Conservation (phyloP, 2,329 filamentous ascomycete genomes). For the Cryphonectria naterciae region DNA sequence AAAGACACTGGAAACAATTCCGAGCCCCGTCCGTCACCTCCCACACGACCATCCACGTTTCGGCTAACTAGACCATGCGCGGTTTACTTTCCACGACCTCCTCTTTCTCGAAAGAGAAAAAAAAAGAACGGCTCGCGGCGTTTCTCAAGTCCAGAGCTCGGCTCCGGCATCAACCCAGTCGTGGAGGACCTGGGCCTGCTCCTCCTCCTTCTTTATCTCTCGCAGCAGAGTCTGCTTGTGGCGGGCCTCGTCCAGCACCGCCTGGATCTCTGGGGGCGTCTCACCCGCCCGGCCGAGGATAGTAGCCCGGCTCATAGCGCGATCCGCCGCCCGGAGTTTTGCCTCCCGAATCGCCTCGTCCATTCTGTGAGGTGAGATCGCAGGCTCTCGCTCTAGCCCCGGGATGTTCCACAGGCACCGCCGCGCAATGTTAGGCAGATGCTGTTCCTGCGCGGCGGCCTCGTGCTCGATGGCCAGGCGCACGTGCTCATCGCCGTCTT, state of each 20-base stretch:
- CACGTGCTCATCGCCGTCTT: not conserved
- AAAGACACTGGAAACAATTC: not conserved
- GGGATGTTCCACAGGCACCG: not conserved
- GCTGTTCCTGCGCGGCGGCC: not conserved
- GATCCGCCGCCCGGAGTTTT: not conserved
- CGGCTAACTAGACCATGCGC: not conserved
- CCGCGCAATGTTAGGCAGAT: not conserved
- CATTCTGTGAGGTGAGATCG: not conserved
- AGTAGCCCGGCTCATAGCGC: constrained; percentile 16
- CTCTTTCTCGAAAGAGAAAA: not conserved
- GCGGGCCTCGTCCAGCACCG: not conserved
- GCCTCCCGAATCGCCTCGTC: not conserved
- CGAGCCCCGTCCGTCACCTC: not conserved
- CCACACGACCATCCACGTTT: not conserved
- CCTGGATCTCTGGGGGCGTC: not conserved
- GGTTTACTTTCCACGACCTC: not conserved
- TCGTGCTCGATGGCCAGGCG: too few species aligned
- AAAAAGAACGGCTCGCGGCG: not conserved
- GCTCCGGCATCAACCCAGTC: constrained; percentile 10
- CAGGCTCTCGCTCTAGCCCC: not conserved
- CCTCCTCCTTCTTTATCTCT: not conserved
- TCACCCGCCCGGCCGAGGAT: constrained; percentile 1
- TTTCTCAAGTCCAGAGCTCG: not conserved
- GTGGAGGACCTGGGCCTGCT: not conserved
- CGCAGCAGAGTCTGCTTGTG: not conserved